Evolutionary conservation across 495 filamentous ascomycete species (phyloP).

Genomic region (Aspergillus steynii): DNA sequence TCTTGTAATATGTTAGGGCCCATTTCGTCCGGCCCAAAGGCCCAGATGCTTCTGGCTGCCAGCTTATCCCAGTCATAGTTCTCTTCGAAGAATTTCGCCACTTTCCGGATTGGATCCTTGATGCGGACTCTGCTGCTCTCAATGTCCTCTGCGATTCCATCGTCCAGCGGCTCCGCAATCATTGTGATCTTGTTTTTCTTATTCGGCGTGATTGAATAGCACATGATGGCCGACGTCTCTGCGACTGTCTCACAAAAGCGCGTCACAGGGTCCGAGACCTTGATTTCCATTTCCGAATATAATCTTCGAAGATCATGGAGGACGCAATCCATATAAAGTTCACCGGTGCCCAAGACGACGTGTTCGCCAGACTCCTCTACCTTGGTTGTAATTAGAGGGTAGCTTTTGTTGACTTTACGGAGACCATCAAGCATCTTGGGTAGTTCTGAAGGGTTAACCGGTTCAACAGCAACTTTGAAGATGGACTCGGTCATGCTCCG

Average conservation of each 20-base stretch:
- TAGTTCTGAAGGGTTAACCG: slow-evolving; percentile 97
- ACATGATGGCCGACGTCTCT: slow-evolving; percentile 95
- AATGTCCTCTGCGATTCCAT: slow-evolving; percentile 94
- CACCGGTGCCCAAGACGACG: slow-evolving; percentile 89
- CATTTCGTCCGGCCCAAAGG: slow-evolving; percentile 94
- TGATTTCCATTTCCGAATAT: slow-evolving; percentile 99
- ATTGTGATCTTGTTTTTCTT: slow-evolving; percentile 99
- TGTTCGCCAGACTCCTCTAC: slow-evolving; percentile 99
- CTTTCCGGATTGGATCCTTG: slow-evolving; percentile 88
- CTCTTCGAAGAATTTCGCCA: slow-evolving; percentile 95
- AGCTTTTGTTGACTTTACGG: slow-evolving; percentile 95
- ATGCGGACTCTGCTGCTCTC: slow-evolving; percentile 88
- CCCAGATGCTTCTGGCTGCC: slow-evolving; percentile 94
- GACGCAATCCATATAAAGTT: slow-evolving; percentile 98
- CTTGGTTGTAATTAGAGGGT: slow-evolving; percentile 92
- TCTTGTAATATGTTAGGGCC: slow-evolving; percentile 96
- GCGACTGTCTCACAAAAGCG: slow-evolving; percentile 98
- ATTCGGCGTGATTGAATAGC: slow-evolving; percentile 95
- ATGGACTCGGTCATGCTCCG: slow-evolving; percentile 96
- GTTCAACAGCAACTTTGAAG: slow-evolving; percentile 96
- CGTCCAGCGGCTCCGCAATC: slow-evolving; percentile 92
- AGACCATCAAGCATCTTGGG: slow-evolving; percentile 98
- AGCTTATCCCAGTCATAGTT: slow-evolving; percentile 97
- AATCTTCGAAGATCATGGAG: slow-evolving; percentile 89
- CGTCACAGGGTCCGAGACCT: slow-evolving; percentile 96